Conservation (phyloP, 768 basidiomycete species). For the Ramaria sp. region DNA sequence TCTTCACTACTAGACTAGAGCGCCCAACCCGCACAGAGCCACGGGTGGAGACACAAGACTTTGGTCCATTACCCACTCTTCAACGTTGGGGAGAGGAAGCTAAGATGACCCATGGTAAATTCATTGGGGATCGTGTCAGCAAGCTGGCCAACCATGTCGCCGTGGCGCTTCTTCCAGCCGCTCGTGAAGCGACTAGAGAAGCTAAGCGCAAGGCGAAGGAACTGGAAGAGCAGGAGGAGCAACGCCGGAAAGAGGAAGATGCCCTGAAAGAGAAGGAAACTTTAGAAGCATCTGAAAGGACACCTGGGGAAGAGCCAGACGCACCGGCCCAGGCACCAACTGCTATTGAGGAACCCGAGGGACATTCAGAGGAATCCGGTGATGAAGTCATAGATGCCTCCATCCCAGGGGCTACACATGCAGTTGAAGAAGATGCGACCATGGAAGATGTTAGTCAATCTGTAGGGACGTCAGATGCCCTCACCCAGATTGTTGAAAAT, state of each 20-base stretch:
- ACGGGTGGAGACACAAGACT: constrained; percentile 42
- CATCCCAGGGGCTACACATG: not conserved
- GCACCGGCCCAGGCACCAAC: not conserved
- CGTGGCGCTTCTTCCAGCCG: constrained; percentile 70
- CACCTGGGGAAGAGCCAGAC: constrained; percentile 11
- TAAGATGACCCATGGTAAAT: constrained; percentile 69
- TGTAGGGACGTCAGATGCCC: not conserved
- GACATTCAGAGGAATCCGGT: not conserved
- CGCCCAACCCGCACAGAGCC: constrained; percentile 3
- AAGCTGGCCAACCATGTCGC: constrained; percentile 64
- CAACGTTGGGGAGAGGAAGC: constrained; percentile 88
- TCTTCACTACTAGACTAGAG: constrained; percentile 43
- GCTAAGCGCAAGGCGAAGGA: constrained; percentile 21
- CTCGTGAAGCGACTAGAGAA: constrained; percentile 48
- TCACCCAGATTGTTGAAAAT: not conserved
- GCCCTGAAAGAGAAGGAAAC: constrained; percentile 40
- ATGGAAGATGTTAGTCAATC: constrained; percentile 2
- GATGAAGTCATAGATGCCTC: not conserved
- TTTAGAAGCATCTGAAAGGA: constrained; percentile 34
- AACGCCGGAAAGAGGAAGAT: constrained; percentile 29
- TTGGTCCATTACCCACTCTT: constrained; percentile 70
- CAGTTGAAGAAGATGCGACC: not conserved
- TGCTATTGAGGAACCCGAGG: not conserved
- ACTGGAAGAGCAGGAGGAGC: constrained; percentile 29
- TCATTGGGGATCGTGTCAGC: constrained; percentile 52